Evolutionary conservation across 768 basidiomycete genomes (phyloP).

Genomic region (Fibroporia radiculosa): DNA sequence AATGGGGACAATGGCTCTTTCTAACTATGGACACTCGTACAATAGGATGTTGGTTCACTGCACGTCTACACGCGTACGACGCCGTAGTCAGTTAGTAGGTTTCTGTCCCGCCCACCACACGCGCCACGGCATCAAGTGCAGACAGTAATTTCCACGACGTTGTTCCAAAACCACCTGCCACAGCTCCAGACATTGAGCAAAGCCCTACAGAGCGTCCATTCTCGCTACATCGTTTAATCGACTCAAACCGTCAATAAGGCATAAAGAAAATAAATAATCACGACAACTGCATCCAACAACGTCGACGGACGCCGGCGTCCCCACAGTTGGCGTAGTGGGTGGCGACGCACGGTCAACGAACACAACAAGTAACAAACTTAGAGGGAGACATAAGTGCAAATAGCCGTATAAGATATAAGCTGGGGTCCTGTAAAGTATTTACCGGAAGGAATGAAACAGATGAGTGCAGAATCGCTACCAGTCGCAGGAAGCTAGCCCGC

Average conservation of each 20-base stretch:
- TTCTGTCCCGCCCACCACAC: too few species aligned
- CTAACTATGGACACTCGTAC: too few species aligned
- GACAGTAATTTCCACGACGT: too few species aligned
- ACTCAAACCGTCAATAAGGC: neutral
- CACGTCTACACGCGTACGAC: too few species aligned
- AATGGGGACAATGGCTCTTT: too few species aligned
- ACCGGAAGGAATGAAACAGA: conserved; percentile 8
- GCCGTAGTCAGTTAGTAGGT: too few species aligned
- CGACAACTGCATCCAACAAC: conserved; percentile 3
- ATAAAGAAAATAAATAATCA: neutral
- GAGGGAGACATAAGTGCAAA: conserved; percentile 1
- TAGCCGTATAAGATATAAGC: neutral
- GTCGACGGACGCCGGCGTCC: neutral
- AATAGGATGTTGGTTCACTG: too few species aligned
- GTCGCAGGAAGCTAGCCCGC: conserved; percentile 14
- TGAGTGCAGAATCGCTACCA: conserved; percentile 4
- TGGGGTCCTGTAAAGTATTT: conserved; percentile 1
- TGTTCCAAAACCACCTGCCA: too few species aligned
- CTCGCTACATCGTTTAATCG: neutral
- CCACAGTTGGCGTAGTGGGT: neutral
- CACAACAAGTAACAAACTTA: neutral
- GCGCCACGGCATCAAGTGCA: too few species aligned
- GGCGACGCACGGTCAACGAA: neutral
- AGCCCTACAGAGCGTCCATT: conserved; percentile 4
- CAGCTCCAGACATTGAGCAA: too few species aligned